Conservation (phyloP, 1,139 yeast species). For the Petasospora rhodanensis region DNA sequence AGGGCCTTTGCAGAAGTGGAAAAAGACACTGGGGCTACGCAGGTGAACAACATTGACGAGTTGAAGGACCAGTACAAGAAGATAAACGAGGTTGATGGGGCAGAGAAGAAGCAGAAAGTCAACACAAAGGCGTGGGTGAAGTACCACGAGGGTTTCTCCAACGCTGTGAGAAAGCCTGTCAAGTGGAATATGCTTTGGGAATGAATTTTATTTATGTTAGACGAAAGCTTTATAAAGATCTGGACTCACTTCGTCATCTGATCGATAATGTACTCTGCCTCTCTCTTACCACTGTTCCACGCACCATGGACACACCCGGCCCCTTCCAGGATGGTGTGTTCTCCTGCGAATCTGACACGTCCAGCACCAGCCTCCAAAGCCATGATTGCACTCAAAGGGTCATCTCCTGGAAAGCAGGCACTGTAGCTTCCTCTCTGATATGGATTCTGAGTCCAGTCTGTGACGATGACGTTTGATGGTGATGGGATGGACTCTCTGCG, state of each 20-base stretch:
- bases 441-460: constrained; percentile 70
- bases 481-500: constrained; percentile 28
- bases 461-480: constrained; percentile 50
- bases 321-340: constrained; percentile 72
- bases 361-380: constrained; percentile 57
- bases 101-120: constrained; percentile 16
- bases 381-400: constrained; percentile 52
- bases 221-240: too few species aligned
- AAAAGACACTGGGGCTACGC: constrained; percentile 23
- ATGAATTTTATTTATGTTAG: too few species aligned
- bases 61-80: constrained; percentile 30
- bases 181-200: constrained; percentile 74
- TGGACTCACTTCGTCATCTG: too few species aligned
- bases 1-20: constrained; percentile 31
- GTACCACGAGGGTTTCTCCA: constrained; percentile 89
- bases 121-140: constrained; percentile 74
- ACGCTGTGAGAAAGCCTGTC: constrained; percentile 85
- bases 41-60: constrained; percentile 30
- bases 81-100: constrained; percentile 16
- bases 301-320: constrained; percentile 87
- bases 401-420: constrained; percentile 63
- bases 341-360: constrained; percentile 74
- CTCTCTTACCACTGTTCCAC: constrained; percentile 66
- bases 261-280: constrained; percentile 42
- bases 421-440: constrained; percentile 72